Evolutionary conservation across 306 rosid species (phyloP), one percentile per base, ranked within the genome.

Genomic region (Luffa acutangula): DNA sequence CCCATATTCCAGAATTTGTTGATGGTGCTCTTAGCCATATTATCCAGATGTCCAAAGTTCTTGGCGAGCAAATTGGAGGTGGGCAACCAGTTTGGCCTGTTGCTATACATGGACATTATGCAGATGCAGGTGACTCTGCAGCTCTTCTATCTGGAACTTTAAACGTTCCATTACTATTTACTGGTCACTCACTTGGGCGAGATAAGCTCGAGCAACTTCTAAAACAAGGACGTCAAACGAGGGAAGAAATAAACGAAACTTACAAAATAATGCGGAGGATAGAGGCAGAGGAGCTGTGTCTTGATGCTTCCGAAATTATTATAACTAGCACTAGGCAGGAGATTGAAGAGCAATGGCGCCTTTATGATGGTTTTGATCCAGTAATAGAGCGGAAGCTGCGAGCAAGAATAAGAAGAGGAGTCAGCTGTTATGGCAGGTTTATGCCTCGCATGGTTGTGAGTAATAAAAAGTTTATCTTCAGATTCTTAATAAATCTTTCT

Each of bases 351-450:
- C 93, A 89, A 52, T 89, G 93, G 89, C 91, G 89, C 59, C 82
- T 89, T 36, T 89, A 87, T 63, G 93, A 89, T 78, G 93, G 93
- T 9, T 89, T 89, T 84, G 93, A 89, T 81, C 91, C 93, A n/a
- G 69, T 87, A 43, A 76, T 89, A 36, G 93, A 87, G 76, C 88
- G 91, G 45, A 89, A 89, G 63, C 64, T 89, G 70, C 78, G 91
- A 83, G 93, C 89, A 52, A 86, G 93, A 77, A 82, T 82, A 42
- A 87, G 45, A 83, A 84, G 91, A 67, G 89, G 88, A 59, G 93
- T 87, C 46, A 86, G 83, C 80, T 87, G 90, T 81, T 80, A 87
- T 42, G 90, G 90, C 56, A 89, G 90, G 83, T 89, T 87, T 78
- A 85, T 89, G 92, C 90, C 92, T 80, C 89, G 93, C 77, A 87